A percentile compares a stretch with the other conserved stretches of the same genome.
These are phyloP conservation scores for Quercus bicolor DNA, from an alignment of 306 rosid genomes.

Conservation along the genomic window DNA sequence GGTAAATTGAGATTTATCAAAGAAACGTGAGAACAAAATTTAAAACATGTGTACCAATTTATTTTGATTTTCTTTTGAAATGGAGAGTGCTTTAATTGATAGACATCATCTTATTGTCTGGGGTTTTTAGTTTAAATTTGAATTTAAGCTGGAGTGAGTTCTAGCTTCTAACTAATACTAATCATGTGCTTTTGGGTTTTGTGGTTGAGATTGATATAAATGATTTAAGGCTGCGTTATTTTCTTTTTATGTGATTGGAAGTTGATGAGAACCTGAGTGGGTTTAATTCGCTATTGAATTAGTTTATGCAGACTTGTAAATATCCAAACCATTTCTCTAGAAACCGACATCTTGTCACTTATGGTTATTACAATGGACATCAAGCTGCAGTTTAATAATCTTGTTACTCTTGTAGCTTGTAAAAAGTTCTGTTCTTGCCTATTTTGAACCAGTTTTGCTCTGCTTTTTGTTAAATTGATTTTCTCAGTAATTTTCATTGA, in stretches of 20 bases:
- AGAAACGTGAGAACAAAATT: background rate
- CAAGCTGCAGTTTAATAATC: background rate
- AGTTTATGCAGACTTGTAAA: background rate
- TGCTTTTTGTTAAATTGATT: background rate
- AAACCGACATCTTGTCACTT: no score
- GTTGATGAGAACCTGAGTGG: background rate
- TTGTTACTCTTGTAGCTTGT: background rate
- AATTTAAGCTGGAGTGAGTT: no score
- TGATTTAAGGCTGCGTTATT: background rate
- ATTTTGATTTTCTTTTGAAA: background rate
- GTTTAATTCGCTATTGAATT: background rate
- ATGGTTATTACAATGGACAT: background rate
- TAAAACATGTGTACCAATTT: background rate
- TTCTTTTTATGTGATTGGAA: background rate
- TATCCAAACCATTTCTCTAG: no score
- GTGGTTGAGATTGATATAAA: background rate
- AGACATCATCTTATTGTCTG: background rate
- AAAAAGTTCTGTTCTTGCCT: background rate
- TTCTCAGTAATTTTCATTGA: background rate
- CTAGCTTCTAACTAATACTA: background rate
- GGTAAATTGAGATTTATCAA: background rate
- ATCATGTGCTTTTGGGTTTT: background rate
- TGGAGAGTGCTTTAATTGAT: background rate
- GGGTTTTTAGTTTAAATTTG: background rate
- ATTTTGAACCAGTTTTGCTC: background rate